Evolutionary conservation across 495 filamentous ascomycete genomes (phyloP), one percentile per base, ranked within the genome.

Genomic region (Aspergillus wentii): DNA sequence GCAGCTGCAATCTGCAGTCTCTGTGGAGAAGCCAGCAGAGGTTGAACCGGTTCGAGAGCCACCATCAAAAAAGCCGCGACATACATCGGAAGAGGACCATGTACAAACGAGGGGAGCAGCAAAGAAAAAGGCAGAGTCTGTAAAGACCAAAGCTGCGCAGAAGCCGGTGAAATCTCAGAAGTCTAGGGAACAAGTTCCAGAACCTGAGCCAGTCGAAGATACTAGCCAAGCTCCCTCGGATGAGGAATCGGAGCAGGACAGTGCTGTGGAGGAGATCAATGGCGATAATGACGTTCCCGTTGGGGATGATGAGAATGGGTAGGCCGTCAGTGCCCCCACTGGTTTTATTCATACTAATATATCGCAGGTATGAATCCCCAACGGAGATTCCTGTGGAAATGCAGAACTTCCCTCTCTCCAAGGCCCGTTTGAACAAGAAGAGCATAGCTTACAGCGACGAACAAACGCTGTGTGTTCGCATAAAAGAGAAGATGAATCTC

Each of bases 401-500:
- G 4, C 53, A 68, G 36, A 62, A 67, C 14, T 71, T 71, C 36
- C 64, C 64, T 18, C 40, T 69, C 14, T 71, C 65, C 7, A 71
- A 62, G 38, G 51, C 48, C 17, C 59, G 61, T 3, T 38, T 71
- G 40, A 61, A 57, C 36, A 68, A 65, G 39, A 57, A 23, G 34
- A 64, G 56, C 31, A 51, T 71, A 10, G 53, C 68, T 4, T 68
- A 69, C 35, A 62, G 57, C 17, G 65, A 69, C 33, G 61, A 63
- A 11, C 38, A 48, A 26, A 59, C 44, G 3, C 51, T 71, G 7
- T 71, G 68, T 38, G 52, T 68, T 31, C 62, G 64, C 16, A 59
- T 71, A 18, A 61, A 57, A 32, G 65, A 71, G 31, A 66, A 61
- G 37, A 62, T 52, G 60, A 82, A 75, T 15, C 49, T 89, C 20